Base-by-base conservation (phyloP, 306 rosid genomes). In the Fragaria iinumae region DNA sequence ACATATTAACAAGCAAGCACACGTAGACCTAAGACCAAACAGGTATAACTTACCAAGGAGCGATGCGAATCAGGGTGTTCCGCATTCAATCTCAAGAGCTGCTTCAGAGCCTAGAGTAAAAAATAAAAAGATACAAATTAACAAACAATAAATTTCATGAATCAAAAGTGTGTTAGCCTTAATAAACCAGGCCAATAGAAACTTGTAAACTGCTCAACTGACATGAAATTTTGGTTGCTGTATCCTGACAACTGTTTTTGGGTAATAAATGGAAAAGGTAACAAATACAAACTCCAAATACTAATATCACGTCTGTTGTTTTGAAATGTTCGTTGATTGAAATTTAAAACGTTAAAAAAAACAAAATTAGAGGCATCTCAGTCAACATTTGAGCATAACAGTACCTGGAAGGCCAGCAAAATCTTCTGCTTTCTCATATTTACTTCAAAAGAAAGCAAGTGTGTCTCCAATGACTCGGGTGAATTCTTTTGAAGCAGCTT, bases 31-130 rank as follows among this genome's bases (percentile, higher is more conserved):
- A 25, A 3, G 32, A 10, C 34, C 29, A 52, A 47, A 38, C n/a
- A 57, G 23, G 45, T 60, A 44, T 6, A 49, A 67, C 90, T 77
- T 88, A 96, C 99, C 96, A 96, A 84, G 81, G 96, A 91, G 73
- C 98, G 82, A 78, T 92, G 97, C 29, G 98, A 88, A 82, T 92
- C 98, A 77, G 98, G 99, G 85, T 96, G 97, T 68, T 96, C 97
- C 7, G 90, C 85, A 67, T 92, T 86, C 96, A 96, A 83, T 82
- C 98, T 87, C 72, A 96, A 83, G 67, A 96, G 89, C 85, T 92
- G 98, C 88, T 91, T 92, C 53, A 91, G 86, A 85, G 98, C 99
- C 98, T 96, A 69, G 65, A 87, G 70, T 43, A 78, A 78, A 79
- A 78, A 20, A 57, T 73, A 20, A 29, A 71, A 17, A 63, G 41